phyloP scores from a whole-genome alignment of 164 flowering plant species.

The Santalum album region DNA sequence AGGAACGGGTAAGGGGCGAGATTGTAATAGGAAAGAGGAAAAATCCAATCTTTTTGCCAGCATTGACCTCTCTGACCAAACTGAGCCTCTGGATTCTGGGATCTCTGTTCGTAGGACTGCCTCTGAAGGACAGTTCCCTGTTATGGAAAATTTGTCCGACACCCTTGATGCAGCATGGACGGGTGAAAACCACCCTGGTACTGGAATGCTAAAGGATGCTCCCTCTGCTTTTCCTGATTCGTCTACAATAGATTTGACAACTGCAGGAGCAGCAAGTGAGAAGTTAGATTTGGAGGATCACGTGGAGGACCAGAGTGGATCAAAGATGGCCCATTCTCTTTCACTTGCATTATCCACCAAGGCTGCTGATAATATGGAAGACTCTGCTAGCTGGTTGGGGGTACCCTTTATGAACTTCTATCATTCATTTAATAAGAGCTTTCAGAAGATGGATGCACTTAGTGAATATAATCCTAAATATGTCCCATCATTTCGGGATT shows the following conservation, averaged over 20 bases:
- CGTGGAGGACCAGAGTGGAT: slow-evolving; percentile 27
- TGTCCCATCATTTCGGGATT: slow-evolving; percentile 56
- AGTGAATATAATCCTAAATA: slow-evolving; percentile 59
- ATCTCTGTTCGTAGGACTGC: slow-evolving; percentile 32
- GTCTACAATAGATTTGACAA: slow-evolving; percentile 25
- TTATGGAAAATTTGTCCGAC: slow-evolving; percentile 51
- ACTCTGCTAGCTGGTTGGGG: slow-evolving; percentile 51
- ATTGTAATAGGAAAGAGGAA: slow-evolving; percentile 16
- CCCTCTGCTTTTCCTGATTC: slow-evolving; percentile 20
- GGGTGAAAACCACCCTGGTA: slow-evolving; percentile 50
- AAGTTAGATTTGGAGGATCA: slow-evolving; percentile 29
- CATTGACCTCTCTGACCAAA: slow-evolving; percentile 16
- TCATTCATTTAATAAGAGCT: slow-evolving; percentile 47
- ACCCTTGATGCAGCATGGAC: slow-evolving; percentile 97
- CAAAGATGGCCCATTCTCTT: slow-evolving; percentile 22
- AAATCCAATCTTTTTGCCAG: slow-evolving; percentile 11
- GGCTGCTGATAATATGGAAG: slow-evolving; percentile 42
- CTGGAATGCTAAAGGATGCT: slow-evolving; percentile 22
- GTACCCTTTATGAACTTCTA: slow-evolving; percentile 66
- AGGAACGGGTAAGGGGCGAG: slow-evolving; percentile 15
- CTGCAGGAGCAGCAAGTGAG: slow-evolving; percentile 17
- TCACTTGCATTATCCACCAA: slow-evolving; percentile 25
- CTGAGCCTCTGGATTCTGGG: slow-evolving; percentile 29
- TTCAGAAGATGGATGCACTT: slow-evolving; percentile 50
- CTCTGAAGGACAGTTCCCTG: slow-evolving; percentile 68